Base-by-base conservation (phyloP, 129 eudicot species). In the Chrysanthemum makinoi region DNA sequence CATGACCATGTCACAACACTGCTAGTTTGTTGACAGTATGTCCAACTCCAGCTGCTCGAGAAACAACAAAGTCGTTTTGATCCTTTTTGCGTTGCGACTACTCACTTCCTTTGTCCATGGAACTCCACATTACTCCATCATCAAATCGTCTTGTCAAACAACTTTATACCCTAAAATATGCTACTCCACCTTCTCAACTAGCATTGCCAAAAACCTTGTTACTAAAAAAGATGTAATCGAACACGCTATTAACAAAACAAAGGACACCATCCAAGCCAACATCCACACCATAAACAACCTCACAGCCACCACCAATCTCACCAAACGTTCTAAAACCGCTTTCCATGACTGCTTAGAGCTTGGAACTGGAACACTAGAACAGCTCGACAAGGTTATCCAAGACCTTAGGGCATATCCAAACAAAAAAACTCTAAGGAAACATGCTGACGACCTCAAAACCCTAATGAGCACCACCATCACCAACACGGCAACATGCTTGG, bases 381-480 rank as follows among this genome's bases (percentile, higher is more conserved):
- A 81, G 74, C 84, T 92, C 14, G 75, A 73, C 63, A 14, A 61
- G 11, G 75, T 86, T 28, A 69, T 82, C 6, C 44, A 53, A 7
- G 82, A 81, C 61, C 82, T 92, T 24, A 62, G 43, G 16, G 74
- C 28, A 22, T 85, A 86, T 60, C 89, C 84, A 2, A 55, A 73
- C 5, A 77, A 77, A 20, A 80, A 83, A 35, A 9, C 20, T 10
- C 39, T 76, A 61, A 85, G 18, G 18, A 56, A 64, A 13, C 86
- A 88, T 15, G 95, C 88, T 2, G 83, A 76, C 3, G 88, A 92
- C 75, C 93, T 92, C 44, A 92, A 75, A 39, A 92, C 98, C 6
- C 78, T 89, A 2, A 66, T 89, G 26, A 86, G 95, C 68, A 17
- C 98, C 2, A 85, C 96, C 65, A 89, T 87, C 54, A 87, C 93